Conservation (phyloP, 2,329 filamentous ascomycete species). For the Fusarium tanahbumbuense region DNA sequence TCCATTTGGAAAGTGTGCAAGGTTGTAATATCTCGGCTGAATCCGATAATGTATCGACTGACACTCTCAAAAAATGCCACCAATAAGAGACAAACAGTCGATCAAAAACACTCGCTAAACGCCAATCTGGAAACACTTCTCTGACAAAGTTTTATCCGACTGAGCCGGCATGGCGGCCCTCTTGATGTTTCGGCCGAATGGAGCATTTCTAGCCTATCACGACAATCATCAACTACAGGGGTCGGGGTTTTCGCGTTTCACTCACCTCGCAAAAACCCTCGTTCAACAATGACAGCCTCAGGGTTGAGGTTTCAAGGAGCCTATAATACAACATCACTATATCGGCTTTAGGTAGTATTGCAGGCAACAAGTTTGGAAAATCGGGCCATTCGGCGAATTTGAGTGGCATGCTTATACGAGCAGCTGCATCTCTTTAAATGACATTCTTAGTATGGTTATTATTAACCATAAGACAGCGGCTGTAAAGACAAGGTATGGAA, state of each 20-base stretch:
- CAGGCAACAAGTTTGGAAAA: constrained; percentile 1
- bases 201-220: not conserved
- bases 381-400: constrained; percentile 3
- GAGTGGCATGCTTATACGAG: not conserved
- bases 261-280: not conserved
- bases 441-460: constrained; percentile 3
- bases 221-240: not conserved
- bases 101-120: constrained; percentile 6
- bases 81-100: not conserved
- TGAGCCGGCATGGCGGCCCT: not conserved
- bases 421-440: not conserved
- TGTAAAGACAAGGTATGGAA: not conserved
- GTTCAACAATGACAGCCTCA: not conserved
- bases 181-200: constrained; percentile 7
- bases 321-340: not conserved
- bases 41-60: constrained; percentile 10
- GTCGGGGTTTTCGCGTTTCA: not conserved
- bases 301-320: not conserved
- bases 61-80: not conserved
- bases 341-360: not conserved
- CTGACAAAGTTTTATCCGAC: constrained; percentile 5
- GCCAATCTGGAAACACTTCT: constrained; percentile 11
- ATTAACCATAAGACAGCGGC: constrained; percentile 1
- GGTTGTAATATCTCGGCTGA: constrained; percentile 7
- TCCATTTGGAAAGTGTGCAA: not conserved